Evolutionary conservation across 2,329 filamentous ascomycete species (phyloP).

Genomic region (Xylariaceae sp.): DNA sequence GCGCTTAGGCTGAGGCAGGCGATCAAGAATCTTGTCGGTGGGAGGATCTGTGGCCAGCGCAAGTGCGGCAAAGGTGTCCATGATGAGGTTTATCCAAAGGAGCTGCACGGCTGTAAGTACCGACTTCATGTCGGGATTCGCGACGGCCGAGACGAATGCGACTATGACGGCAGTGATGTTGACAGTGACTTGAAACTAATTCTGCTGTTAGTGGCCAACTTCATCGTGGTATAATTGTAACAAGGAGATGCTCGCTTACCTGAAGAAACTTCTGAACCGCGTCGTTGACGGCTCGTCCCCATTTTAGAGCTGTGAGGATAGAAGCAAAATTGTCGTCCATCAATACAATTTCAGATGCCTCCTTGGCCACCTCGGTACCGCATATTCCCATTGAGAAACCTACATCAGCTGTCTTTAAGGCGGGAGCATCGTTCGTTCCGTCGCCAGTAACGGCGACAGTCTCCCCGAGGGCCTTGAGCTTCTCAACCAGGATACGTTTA

Average conservation of each 20-base stretch:
- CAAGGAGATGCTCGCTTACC: conserved; percentile 37
- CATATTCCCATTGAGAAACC: conserved; percentile 70
- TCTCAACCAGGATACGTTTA: too few species aligned
- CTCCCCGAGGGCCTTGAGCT: too few species aligned
- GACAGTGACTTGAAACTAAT: conserved; percentile 70
- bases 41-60: conserved; percentile 70
- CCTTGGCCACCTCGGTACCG: conserved; percentile 70
- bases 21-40: conserved; percentile 61
- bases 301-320: conserved; percentile 74
- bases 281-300: conserved; percentile 75
- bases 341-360: conserved; percentile 70
- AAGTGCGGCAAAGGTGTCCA: conserved; percentile 72
- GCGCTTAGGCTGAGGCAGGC: conserved; percentile 64
- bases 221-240: neutral
- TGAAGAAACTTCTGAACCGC: conserved; percentile 79
- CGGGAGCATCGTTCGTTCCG: conserved; percentile 76
- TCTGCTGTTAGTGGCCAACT: conserved; percentile 6
- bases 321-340: conserved; percentile 78
- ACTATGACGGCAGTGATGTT: conserved; percentile 72
- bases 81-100: conserved; percentile 73
- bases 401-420: conserved; percentile 72
- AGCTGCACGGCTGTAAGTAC: conserved; percentile 72
- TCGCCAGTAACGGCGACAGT: conserved; percentile 62
- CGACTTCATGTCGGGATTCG: conserved; percentile 59
- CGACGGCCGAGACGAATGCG: conserved; percentile 69